phyloP scores from a whole-genome alignment of 306 rosid genomes.

The Cicer judaicum region DNA sequence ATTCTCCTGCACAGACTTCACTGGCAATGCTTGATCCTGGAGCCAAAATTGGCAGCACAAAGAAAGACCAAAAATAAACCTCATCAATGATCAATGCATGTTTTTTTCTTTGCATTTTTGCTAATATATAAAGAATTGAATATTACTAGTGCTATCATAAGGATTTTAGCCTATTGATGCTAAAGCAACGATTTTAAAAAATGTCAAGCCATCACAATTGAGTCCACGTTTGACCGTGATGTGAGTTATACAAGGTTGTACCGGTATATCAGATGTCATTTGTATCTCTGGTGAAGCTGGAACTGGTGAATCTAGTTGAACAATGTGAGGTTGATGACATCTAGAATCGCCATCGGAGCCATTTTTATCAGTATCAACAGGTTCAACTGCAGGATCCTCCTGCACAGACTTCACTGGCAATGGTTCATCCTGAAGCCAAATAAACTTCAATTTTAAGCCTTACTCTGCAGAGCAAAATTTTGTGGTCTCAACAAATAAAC shows the following conservation, averaged over 20 bases:
- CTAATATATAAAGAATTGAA: not conserved
- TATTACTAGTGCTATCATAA: not conserved
- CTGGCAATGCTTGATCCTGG: slow-evolving; percentile 62
- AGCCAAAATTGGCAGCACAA: slow-evolving; percentile 30
- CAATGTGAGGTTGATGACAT: no score
- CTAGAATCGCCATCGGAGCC: no score
- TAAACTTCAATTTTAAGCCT: no score
- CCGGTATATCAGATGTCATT: no score
- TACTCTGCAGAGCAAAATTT: no score
- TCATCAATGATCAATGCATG: not conserved
- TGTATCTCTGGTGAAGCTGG: no score
- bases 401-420: slow-evolving; percentile 56
- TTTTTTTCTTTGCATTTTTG: not conserved
- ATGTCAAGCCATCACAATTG: no score
- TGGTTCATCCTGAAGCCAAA: slow-evolving; percentile 55
- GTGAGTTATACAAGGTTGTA: not conserved
- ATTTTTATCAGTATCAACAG: no score
- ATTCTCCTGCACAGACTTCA: slow-evolving; percentile 48
- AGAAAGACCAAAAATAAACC: not conserved
- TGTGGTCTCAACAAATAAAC: no score
- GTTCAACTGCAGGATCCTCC: not conserved
- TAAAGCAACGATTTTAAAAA: no score
- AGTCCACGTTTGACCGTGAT: not conserved
- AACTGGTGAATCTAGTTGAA: no score
- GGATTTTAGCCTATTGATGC: not conserved